Evolutionary conservation across 345 rosid species (phyloP).

Genomic region (Murraya koenigii): DNA sequence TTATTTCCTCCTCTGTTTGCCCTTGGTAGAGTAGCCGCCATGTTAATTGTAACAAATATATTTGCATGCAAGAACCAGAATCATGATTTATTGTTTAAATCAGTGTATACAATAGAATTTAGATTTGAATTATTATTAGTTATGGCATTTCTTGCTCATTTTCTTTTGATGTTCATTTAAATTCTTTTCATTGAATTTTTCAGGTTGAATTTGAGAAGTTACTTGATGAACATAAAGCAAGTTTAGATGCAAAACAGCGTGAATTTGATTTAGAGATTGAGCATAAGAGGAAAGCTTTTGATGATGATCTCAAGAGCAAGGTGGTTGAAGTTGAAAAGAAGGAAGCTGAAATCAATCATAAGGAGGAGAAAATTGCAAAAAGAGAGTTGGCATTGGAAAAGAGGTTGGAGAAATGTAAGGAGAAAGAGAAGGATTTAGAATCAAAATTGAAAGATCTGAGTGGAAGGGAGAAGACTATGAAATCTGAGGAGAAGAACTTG

Average conservation of each 20-base stretch:
- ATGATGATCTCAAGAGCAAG: conserved; percentile 68
- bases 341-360: conserved; percentile 79
- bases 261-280: conserved; percentile 83
- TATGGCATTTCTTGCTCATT: not conserved
- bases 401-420: conserved; percentile 69
- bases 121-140: not conserved
- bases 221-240: conserved; percentile 71
- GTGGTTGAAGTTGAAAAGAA: conserved; percentile 69
- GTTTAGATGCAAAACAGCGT: conserved; percentile 58
- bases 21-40: not conserved
- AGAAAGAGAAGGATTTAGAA: conserved; percentile 71
- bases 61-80: not conserved
- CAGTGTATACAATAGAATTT: not conserved
- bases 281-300: conserved; percentile 66
- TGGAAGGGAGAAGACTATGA: conserved; percentile 69
- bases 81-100: not conserved
- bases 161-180: not conserved
- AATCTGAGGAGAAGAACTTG: conserved; percentile 60
- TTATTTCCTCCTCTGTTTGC: not conserved
- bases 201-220: conserved; percentile 83
- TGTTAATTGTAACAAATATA: not conserved
- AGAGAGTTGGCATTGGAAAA: conserved; percentile 74
- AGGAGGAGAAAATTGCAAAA: conserved; percentile 77
- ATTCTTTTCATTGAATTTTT: conserved; percentile 1
- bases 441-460: conserved; percentile 51